Evolutionary conservation across 2,329 filamentous ascomycete genomes (phyloP), one percentile per base, ranked within the genome.

Genomic region (Penicillium vulpinum): DNA sequence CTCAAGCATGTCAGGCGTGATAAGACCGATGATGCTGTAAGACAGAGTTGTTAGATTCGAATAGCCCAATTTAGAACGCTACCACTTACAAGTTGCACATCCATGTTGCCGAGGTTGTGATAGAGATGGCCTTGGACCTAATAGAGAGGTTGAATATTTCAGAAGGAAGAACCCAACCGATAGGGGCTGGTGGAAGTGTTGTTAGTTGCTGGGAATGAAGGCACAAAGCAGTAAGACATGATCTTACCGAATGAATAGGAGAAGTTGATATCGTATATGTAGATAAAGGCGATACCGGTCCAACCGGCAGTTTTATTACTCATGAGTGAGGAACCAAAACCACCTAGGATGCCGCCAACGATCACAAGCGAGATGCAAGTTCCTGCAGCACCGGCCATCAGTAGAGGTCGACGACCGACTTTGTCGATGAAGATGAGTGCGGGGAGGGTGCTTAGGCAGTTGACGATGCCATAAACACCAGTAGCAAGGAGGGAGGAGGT

Each of bases 131-230:
- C 50, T 75, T 75, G 44, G 70, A 73, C 8, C 73, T 66, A 18
- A 74, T 74, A 0, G 70, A 71, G 5, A 73, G 68, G 40, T 73
- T 73, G 60, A 75, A 76, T 9, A 76, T 73, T 54, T 76, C 74
- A 2, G 71, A 73, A 6, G 71, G 70, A n/a, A 76, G 64, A 35
- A 76, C 71, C 73, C 73, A 75, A 31, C 69, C 70, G 31, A 75
- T 71, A 9, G 71, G 71, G 11, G 71, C 73, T 74, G 18, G n/a
- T 11, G 21, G 28, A 24, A 21, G 22, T 15, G 6, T 29, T 39
- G 22, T 57, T 39, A 54, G 51, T 21, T 28, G 10, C 22, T 46
- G 24, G 33, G 29, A 33, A 35, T 24, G 7, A 46, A 38, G 43
- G 5, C 26, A 21, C 45, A 11, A 31, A 21, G 18, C 3, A 9